Conservation (phyloP, 106 monocot species). For the Chionographis japonica region DNA sequence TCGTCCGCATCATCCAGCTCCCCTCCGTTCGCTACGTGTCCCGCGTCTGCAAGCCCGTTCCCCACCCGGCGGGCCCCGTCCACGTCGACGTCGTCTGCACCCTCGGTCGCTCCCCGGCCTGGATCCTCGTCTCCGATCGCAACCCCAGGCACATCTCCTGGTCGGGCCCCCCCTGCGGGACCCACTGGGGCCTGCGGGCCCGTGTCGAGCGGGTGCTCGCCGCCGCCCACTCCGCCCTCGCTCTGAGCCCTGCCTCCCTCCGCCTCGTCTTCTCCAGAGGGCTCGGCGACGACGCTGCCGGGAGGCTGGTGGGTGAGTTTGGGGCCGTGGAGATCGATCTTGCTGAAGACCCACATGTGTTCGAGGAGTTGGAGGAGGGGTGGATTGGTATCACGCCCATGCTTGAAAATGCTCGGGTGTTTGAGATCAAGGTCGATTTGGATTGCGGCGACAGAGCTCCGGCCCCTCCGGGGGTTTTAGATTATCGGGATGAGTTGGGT, state of each 20-base stretch:
- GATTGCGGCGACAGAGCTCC: not conserved
- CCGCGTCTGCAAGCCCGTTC: constrained; percentile 43
- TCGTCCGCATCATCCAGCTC: constrained; percentile 52
- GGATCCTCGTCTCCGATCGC: constrained; percentile 77
- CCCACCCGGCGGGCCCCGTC: constrained; percentile 5
- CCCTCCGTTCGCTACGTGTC: constrained; percentile 51
- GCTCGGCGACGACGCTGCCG: constrained; percentile 21
- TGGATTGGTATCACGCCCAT: constrained; percentile 34
- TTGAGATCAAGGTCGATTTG: constrained; percentile 37
- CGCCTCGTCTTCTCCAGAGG: constrained; percentile 69
- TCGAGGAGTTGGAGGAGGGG: constrained; percentile 48
- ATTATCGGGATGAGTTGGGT: not conserved
- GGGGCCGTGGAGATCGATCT: constrained; percentile 37
- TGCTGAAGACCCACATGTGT: constrained; percentile 10
- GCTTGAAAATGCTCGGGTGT: constrained; percentile 14
- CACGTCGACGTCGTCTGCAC: constrained; percentile 74
- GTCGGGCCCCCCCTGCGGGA: constrained; percentile 1
- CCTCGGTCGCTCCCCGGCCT: constrained; percentile 38
- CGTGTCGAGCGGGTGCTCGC: constrained; percentile 26
- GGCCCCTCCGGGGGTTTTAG: no score
- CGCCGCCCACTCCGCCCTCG: constrained; percentile 26
- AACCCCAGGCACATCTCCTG: constrained; percentile 69
- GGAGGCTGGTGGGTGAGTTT: constrained; percentile 32
- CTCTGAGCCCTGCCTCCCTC: constrained; percentile 40
- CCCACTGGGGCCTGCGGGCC: constrained; percentile 22